Evolutionary conservation across 2,329 filamentous ascomycete species (phyloP).

Genomic region (Paraphaeosphaeria sporulosa): DNA sequence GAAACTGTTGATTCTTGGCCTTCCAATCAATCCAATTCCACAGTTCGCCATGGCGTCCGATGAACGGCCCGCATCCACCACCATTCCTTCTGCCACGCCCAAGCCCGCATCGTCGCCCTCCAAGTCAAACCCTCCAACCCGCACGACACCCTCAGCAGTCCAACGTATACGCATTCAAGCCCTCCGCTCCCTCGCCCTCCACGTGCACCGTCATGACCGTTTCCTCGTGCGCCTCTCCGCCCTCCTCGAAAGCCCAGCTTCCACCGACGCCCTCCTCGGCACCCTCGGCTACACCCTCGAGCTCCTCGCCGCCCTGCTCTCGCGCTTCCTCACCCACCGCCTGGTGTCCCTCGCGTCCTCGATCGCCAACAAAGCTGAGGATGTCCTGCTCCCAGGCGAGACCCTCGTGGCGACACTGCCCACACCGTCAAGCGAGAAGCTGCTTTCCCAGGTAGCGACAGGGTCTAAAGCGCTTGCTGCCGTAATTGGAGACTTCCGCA

Average conservation of each 20-base stretch:
- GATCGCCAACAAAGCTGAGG: constrained; percentile 48
- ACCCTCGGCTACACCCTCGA: constrained; percentile 55
- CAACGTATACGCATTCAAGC: constrained; percentile 17
- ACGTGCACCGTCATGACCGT: constrained; percentile 38
- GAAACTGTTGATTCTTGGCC: background rate
- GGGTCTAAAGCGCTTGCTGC: constrained; percentile 61
- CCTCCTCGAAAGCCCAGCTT: constrained; percentile 50
- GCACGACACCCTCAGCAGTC: background rate
- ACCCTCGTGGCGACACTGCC: constrained; percentile 49
- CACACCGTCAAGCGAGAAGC: constrained; percentile 38
- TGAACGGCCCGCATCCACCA: constrained; percentile 28
- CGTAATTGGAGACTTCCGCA: constrained; percentile 74
- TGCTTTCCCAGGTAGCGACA: constrained; percentile 42
- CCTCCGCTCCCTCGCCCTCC: constrained; percentile 26
- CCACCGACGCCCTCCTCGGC: constrained; percentile 52
- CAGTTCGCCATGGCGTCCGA: constrained; percentile 17
- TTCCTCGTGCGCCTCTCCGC: constrained; percentile 43
- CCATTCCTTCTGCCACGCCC: constrained; percentile 30
- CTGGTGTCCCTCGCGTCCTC: constrained; percentile 47
- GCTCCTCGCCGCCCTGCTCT: constrained; percentile 51
- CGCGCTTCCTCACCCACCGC: constrained; percentile 43
- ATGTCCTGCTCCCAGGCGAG: constrained; percentile 52
- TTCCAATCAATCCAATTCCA: background rate
- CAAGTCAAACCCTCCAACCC: constrained; percentile 22
- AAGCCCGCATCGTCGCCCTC: constrained; percentile 19